Conservation (phyloP, 1,284 basidiomycete genomes). For the Peniophora sp. region DNA sequence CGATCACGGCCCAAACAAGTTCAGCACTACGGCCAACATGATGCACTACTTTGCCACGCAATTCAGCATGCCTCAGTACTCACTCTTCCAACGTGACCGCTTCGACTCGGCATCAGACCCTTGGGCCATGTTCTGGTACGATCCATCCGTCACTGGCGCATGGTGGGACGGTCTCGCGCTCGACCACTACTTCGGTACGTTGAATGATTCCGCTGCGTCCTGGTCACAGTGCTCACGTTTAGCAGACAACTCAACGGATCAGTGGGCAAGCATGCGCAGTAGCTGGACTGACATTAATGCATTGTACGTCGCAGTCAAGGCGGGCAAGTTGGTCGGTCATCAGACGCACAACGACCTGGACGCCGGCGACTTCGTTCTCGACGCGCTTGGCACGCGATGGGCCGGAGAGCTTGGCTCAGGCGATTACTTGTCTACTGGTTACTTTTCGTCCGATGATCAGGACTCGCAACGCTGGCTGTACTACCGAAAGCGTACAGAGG, state of each 20-base stretch:
- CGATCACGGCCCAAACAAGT: slow-evolving; percentile 96
- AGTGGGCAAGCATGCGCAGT: slow-evolving; percentile 89
- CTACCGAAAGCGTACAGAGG: slow-evolving; percentile 94
- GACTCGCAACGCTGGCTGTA: slow-evolving; percentile 75
- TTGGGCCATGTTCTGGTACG: slow-evolving; percentile 97
- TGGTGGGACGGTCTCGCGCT: slow-evolving; percentile 87
- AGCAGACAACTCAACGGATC: slow-evolving; percentile 46
- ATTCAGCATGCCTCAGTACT: slow-evolving; percentile 66
- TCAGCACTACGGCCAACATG: slow-evolving; percentile 70
- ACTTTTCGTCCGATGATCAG: slow-evolving; percentile 71
- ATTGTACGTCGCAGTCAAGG: slow-evolving; percentile 84
- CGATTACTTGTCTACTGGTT: slow-evolving; percentile 67
- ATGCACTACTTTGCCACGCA: slow-evolving; percentile 67
- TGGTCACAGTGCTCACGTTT: too few relatives aligned
- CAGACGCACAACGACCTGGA: slow-evolving; percentile 95
- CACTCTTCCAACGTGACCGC: slow-evolving; percentile 91
- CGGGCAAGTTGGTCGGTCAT: slow-evolving; percentile 68
- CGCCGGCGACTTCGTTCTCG: slow-evolving; percentile 89
- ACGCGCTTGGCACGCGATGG: slow-evolving; percentile 93
- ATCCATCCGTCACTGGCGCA: slow-evolving; percentile 74
- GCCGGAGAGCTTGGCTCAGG: slow-evolving; percentile 91
- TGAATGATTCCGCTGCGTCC: too few relatives aligned
- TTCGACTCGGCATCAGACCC: slow-evolving; percentile 75
- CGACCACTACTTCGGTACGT: slow-evolving; percentile 64
- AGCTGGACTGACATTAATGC: slow-evolving; percentile 88